Evolutionary conservation across 2,329 filamentous ascomycete species (phyloP).

Genomic region (Whalleya microplaca): DNA sequence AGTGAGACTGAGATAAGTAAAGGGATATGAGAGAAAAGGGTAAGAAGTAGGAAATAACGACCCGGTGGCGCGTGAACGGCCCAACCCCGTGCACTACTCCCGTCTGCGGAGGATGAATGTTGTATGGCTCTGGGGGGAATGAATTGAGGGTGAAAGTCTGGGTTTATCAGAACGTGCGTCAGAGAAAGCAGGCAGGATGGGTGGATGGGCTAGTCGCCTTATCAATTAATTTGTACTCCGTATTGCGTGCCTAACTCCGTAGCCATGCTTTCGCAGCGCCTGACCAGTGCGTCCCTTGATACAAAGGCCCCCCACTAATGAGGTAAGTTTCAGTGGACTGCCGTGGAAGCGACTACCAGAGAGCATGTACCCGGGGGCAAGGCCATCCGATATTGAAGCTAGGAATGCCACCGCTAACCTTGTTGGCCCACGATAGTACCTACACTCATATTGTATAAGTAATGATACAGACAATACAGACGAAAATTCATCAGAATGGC

Average conservation of each 20-base stretch:
- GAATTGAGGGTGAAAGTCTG: not conserved
- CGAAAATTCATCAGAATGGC: no score
- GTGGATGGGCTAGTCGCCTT: conserved; percentile 8
- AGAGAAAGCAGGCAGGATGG: conserved; percentile 12
- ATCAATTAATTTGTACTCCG: conserved; percentile 11
- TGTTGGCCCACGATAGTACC: no score
- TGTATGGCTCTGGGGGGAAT: conserved; percentile 13
- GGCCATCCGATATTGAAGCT: no score
- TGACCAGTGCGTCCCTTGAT: conserved; percentile 27
- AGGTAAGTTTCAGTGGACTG: conserved; percentile 7
- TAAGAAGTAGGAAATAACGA: not conserved
- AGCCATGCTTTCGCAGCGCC: conserved; percentile 18
- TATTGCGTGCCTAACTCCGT: not conserved
- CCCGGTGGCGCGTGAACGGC: not conserved
- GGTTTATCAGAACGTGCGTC: not conserved
- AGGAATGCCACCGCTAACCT: no score
- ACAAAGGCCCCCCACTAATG: conserved; percentile 14
- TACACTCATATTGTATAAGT: no score
- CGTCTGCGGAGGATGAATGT: conserved; percentile 12
- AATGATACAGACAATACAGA: no score
- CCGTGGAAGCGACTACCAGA: not conserved
- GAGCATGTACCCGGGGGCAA: no score
- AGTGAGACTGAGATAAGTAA: not conserved
- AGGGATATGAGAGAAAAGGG: not conserved
- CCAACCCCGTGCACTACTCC: not conserved